Conservation (phyloP, 176 grass and related monocot species). For the Secale cereale region DNA sequence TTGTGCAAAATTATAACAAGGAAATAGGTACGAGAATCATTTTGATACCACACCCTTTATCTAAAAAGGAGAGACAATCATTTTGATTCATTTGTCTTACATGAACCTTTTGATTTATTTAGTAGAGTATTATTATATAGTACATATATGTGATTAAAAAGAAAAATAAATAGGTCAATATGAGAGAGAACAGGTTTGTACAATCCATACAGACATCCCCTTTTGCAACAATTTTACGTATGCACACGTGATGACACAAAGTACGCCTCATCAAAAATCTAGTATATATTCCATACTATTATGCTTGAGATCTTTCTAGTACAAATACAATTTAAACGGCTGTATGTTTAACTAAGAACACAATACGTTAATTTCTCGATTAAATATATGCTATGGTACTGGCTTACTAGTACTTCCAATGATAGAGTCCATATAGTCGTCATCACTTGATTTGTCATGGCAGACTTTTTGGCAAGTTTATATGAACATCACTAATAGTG, state of each 20-base stretch:
- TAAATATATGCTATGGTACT: neutral
- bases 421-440: neutral
- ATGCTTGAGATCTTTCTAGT: neutral
- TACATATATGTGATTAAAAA: neutral
- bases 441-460: neutral
- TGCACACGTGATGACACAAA: slow-evolving; percentile 30
- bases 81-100: slow-evolving; percentile 10
- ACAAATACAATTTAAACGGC: neutral
- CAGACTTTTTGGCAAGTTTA: too few species aligned
- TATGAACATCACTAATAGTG: too few species aligned
- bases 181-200: neutral
- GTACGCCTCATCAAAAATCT: too few species aligned
- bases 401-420: neutral
- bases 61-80: neutral
- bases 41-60: neutral
- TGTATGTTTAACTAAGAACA: neutral
- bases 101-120: neutral
- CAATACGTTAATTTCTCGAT: neutral
- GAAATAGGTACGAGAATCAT: slow-evolving; percentile 18
- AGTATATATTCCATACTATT: too few species aligned
- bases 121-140: neutral
- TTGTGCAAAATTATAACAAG: neutral
- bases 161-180: neutral
- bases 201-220: neutral
- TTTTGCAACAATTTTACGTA: slow-evolving; percentile 29